These are phyloP conservation scores for Candida sanyiensis DNA, from an alignment of 805 yeast genomes.

Conservation along the genomic window DNA sequence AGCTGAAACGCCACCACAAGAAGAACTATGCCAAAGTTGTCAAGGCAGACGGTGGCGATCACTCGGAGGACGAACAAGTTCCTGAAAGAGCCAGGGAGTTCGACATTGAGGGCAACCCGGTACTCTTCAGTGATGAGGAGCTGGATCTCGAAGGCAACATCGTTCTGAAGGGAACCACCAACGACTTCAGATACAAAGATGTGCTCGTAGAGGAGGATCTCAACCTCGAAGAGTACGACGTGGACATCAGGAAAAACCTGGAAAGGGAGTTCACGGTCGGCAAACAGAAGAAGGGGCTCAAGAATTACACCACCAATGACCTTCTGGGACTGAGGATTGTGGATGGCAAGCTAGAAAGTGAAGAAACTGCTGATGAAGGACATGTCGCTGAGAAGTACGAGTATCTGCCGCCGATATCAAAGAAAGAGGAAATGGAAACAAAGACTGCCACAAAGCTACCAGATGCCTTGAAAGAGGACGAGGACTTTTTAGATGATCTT, in stretches of 20 bases:
- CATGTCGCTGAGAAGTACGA: neutral
- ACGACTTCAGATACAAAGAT: constrained; percentile 22
- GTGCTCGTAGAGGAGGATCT: constrained; percentile 15
- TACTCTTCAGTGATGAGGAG: constrained; percentile 15
- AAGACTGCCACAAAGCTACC: constrained; percentile 16
- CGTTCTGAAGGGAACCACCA: constrained; percentile 15
- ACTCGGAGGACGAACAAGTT: constrained; percentile 12
- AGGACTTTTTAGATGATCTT: constrained; percentile 23
- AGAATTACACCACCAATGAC: constrained; percentile 12
- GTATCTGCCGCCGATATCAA: neutral
- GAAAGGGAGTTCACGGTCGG: constrained; percentile 11
- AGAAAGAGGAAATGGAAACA: neutral
- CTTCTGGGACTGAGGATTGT: constrained; percentile 9
- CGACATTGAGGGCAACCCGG: constrained; percentile 15
- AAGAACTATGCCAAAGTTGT: constrained; percentile 32
- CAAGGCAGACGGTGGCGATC: constrained; percentile 12
- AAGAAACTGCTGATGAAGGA: constrained; percentile 1
- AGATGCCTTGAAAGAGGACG: constrained; percentile 14
- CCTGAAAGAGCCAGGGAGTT: constrained; percentile 16
- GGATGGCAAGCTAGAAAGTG: constrained; percentile 7
- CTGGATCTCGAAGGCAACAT: constrained; percentile 11
- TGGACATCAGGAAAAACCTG: constrained; percentile 16
- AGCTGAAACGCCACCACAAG: constrained; percentile 34
- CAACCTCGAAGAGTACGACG: constrained; percentile 12
- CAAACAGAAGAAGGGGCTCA: constrained; percentile 1